Conservation (phyloP, 768 basidiomycete species). For the Mycena sanguinolenta region DNA sequence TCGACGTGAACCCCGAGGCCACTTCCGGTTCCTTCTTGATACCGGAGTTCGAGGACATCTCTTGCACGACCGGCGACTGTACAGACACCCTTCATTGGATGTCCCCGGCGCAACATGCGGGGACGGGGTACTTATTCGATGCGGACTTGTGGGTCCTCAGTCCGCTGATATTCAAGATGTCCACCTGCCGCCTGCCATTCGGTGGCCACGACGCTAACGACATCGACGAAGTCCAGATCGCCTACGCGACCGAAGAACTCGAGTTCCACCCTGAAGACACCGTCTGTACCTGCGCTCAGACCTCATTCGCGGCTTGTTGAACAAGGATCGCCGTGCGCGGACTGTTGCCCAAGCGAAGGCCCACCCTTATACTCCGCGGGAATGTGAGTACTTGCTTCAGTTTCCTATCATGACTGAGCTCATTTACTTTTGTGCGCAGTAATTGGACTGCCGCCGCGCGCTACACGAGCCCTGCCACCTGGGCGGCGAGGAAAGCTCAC, state of each 20-base stretch:
- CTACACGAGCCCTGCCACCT: background rate
- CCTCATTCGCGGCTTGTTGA: conserved; percentile 2
- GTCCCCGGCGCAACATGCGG: conserved; percentile 21
- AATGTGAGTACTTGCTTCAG: background rate
- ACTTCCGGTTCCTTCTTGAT: conserved; percentile 5
- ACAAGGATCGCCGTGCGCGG: background rate
- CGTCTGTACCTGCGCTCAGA: background rate
- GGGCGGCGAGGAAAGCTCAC: conserved; percentile 2
- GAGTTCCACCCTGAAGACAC: background rate
- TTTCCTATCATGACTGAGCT: background rate
- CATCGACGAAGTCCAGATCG: background rate
- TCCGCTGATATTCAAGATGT: conserved; percentile 5
- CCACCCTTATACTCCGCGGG: conserved; percentile 9
- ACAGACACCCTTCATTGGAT: conserved; percentile 11
- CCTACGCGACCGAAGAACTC: conserved; percentile 1
- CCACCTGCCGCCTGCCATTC: conserved; percentile 5
- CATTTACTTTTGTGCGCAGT: background rate
- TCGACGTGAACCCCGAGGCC: conserved; percentile 8
- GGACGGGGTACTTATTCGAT: conserved; percentile 5
- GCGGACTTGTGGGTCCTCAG: conserved; percentile 14
- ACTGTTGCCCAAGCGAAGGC: background rate
- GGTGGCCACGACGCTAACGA: background rate
- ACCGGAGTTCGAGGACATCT: background rate
- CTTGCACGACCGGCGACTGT: background rate
- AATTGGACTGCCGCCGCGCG: conserved; percentile 12